phyloP scores from a whole-genome alignment of 495 filamentous ascomycete species.

The Xylaria grammica region DNA sequence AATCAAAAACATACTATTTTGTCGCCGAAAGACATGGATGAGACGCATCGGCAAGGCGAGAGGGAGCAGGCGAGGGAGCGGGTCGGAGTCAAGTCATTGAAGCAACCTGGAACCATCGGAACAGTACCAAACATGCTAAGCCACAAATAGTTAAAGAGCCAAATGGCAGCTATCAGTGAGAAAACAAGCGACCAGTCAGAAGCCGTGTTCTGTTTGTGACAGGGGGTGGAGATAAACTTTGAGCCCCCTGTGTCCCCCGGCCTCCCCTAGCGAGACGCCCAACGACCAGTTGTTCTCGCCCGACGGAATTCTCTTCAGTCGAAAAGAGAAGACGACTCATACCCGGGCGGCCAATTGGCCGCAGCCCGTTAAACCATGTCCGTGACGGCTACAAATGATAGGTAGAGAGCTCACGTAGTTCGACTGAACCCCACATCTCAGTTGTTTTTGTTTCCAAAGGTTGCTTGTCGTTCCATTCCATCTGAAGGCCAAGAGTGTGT shows the following conservation, averaged over 20 bases:
- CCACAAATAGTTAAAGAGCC: neutral
- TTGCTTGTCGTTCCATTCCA: slow-evolving; percentile 12
- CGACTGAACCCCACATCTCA: neutral
- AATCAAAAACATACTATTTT: slow-evolving; percentile 10
- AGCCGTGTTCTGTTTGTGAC: slow-evolving; percentile 2
- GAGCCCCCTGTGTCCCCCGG: neutral
- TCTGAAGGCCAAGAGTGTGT: slow-evolving; percentile 1
- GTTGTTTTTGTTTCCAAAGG: neutral
- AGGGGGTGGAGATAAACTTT: slow-evolving; percentile 5
- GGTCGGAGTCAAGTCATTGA: slow-evolving; percentile 2
- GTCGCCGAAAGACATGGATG: neutral
- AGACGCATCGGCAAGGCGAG: neutral
- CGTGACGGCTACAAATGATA: neutral
- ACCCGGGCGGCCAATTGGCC: neutral
- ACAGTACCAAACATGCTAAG: neutral
- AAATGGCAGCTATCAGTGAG: neutral
- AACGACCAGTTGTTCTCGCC: slow-evolving; percentile 11
- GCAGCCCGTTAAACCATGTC: neutral
- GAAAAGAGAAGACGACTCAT: slow-evolving; percentile 14
- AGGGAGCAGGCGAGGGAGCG: neutral
- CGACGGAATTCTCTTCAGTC: neutral
- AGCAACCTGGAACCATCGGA: neutral
- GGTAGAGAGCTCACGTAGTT: slow-evolving; percentile 13
- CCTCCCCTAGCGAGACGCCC: slow-evolving; percentile 9
- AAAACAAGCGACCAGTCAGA: slow-evolving; percentile 18